Evolutionary conservation across 1,284 basidiomycete genomes (phyloP), one percentile per base, ranked within the genome.

Genomic region (Trichosporon ovoides): DNA sequence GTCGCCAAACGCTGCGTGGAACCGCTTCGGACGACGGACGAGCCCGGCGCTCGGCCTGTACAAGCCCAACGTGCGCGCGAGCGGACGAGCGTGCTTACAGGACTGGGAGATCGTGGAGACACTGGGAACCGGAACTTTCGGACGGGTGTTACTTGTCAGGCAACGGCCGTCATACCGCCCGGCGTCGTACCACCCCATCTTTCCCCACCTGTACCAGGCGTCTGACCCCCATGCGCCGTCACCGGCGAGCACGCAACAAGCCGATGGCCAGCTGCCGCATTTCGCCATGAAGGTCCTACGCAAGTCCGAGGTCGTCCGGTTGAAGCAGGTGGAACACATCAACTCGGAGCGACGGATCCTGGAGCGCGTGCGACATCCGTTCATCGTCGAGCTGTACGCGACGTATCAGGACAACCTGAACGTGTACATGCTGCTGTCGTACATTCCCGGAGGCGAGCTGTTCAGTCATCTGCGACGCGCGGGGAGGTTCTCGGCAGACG

Each of bases 311-410:
- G 76, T 83, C 55, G 80, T 83, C 31, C 72, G 78, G 22, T 66
- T 83, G 34, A 81, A 81, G 61, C 82, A 83, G 66, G 79, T 83
- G 36, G 80, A 82, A 66, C 82, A 83, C 63, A 80, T 81, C 70
- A 82, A 81, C 65, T 80, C 78, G 31, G 82, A 83, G 63, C 74
- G 80, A 19, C 72, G 70, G 52, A 81, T 82, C 55, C 74, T 83
- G 43, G 79, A 80, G 16, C 73, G 78, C 18, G 77, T 83, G 7
- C 74, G 80, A 28, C 82, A 83, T 69, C 81, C 81, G 6, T 83
- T 83, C 71, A 75, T 83, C 52, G 81, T 83, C 61, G 83, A 83
- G 63, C 74, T 83, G 55, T 73, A 76, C 59, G 66, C 71, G 12
- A 77, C 75, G n/a, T 76, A 76, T 61, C 77, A 82, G 64, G 81